phyloP scores from a whole-genome alignment of 2,329 filamentous ascomycete genomes.

The Neonectria ditissima region DNA sequence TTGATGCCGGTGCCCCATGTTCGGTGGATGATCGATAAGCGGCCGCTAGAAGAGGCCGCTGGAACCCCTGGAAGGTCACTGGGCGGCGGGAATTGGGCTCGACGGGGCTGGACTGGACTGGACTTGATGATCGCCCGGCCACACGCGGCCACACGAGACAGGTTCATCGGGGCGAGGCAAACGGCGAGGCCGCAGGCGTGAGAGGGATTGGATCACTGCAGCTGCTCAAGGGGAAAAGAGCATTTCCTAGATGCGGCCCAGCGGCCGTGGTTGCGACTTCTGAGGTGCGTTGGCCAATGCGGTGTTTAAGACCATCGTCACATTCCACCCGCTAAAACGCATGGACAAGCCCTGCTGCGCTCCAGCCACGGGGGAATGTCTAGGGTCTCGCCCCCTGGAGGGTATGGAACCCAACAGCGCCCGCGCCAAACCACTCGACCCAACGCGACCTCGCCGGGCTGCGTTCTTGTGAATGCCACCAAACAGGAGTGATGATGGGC shows the following conservation, averaged over 20 bases:
- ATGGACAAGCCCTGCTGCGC: constrained; percentile 15
- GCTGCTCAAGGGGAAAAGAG: constrained; percentile 24
- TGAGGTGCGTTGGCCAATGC: constrained; percentile 30
- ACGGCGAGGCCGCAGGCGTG: constrained; percentile 15
- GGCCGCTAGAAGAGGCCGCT: constrained; percentile 26
- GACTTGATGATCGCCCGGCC: constrained; percentile 13
- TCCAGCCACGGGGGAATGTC: constrained; percentile 5
- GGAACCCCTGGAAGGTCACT: constrained; percentile 14
- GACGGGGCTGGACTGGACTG: constrained; percentile 19
- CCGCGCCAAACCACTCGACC: not conserved
- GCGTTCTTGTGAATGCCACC: constrained; percentile 13
- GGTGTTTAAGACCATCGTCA: constrained; percentile 33
- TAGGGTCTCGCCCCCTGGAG: not conserved
- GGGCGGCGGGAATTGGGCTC: constrained; percentile 16
- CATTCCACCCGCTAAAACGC: constrained; percentile 35
- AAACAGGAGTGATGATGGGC: constrained; percentile 9
- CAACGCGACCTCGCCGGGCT: not conserved
- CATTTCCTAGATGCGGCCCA: constrained; percentile 2
- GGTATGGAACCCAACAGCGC: not conserved
- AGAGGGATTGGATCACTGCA: constrained; percentile 34
- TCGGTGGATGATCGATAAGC: constrained; percentile 30
- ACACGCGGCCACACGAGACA: constrained; percentile 35
- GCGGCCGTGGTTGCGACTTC: constrained; percentile 6
- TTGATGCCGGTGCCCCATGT: constrained; percentile 18
- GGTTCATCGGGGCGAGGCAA: constrained; percentile 31